Base-by-base conservation (phyloP, 176 grass and related monocot species). In the Themeda triandra region DNA sequence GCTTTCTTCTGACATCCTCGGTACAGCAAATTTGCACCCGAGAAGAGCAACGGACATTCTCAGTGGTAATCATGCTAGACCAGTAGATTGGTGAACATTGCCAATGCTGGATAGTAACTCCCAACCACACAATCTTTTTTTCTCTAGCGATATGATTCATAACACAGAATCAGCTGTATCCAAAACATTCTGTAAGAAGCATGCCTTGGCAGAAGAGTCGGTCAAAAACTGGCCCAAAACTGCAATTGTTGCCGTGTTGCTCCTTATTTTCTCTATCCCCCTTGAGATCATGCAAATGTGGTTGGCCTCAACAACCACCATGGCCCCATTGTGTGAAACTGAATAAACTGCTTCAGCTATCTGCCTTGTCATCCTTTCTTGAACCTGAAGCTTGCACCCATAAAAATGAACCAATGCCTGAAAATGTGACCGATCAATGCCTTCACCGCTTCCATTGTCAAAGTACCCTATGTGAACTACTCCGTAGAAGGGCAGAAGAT, bases 361-460 rank as follows among this genome's bases (percentile, higher is more conserved):
- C 83, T 99, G 97, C 68, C 93, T 92, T 27, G 97, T 99, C 89
- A 99, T 89, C 68, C 97, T 99, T 79, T 99, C 97, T 84, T 99
- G 97, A 65, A 99, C 97, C 75, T 96, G 97, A 79, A 99, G 90
- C 71, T 96, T 99, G 91, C 93, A 99, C 1, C 89, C 97, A 29
- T 89, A 96, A 75, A 89, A 94, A 71, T 89, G 91, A 84, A 99
- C 92, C 42, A 99, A 73, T 31, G 90, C 64, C 66, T 92, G 97
- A 69, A 99, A 89, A 63, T 84, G 49, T 0, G 91, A 83, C 41
- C 90, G 88, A 12, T 92, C 89, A 6, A 94, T 94, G 44, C 6
- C 41, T 73, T 81, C 64, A 31, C 87, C 76, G 4, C 83, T 84
- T 78, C 66, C 74, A 37, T 68, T 70, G 18, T 67, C 86, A 30